phyloP scores from a whole-genome alignment of 306 rosid species.

The Carpinus viminea region DNA sequence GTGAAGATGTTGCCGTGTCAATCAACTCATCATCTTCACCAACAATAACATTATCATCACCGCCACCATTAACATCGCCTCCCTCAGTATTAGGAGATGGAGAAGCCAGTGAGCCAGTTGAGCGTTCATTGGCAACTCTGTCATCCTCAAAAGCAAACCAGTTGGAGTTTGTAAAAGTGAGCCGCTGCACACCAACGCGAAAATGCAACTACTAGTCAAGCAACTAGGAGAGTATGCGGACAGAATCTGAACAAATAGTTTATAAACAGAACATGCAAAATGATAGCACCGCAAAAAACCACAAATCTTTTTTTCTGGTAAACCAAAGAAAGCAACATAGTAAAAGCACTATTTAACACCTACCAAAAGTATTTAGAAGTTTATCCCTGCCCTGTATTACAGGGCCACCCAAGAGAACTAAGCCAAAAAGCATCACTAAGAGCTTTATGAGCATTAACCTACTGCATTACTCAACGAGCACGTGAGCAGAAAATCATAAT shows the following conservation, averaged over 20 bases:
- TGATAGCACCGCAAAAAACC: neutral
- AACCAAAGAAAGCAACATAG: neutral
- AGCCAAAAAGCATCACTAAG: neutral
- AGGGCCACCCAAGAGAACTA: neutral
- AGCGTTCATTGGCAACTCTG: constrained; percentile 59
- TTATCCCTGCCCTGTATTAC: neutral
- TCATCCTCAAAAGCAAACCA: constrained; percentile 98
- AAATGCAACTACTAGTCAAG: constrained; percentile 18
- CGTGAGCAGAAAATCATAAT: neutral
- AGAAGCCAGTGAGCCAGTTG: constrained; percentile 68
- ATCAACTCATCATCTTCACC: constrained; percentile 83
- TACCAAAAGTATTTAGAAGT: neutral
- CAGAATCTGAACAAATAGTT: neutral
- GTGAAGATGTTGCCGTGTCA: constrained; percentile 79
- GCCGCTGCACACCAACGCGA: constrained; percentile 56
- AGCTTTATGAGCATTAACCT: neutral
- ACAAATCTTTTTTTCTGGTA: neutral
- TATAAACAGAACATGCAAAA: neutral
- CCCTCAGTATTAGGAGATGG: constrained; percentile 71
- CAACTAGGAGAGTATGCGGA: neutral
- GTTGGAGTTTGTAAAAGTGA: constrained; percentile 95
- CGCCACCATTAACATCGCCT: constrained; percentile 35
- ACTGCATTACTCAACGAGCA: neutral
- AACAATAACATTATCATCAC: constrained; percentile 51
- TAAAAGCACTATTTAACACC: neutral